Evolutionary conservation across 2,329 filamentous ascomycete genomes (phyloP).

Genomic region (Fusarium setosum): DNA sequence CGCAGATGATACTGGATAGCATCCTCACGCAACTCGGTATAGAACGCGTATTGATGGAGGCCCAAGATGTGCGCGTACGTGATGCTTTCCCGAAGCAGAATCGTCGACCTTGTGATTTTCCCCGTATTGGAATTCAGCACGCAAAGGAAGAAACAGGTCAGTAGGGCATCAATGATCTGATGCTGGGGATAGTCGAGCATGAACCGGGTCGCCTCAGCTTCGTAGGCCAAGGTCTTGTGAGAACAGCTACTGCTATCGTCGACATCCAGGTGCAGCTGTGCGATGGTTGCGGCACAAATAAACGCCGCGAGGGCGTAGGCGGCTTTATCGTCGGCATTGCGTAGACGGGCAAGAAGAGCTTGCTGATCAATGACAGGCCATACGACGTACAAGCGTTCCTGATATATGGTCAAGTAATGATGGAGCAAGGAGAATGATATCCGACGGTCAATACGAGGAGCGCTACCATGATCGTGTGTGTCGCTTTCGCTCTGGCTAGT

Average conservation of each 20-base stretch:
- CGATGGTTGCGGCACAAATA: conserved; percentile 20
- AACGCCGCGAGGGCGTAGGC: conserved; percentile 17
- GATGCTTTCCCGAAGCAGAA: conserved; percentile 17
- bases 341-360: background rate
- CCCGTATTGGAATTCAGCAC: conserved; percentile 18
- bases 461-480: background rate
- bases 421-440: conserved; percentile 9
- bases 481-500: background rate
- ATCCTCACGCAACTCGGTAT: background rate
- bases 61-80: conserved; percentile 22
- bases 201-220: conserved; percentile 15
- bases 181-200: conserved; percentile 19
- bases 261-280: conserved; percentile 12
- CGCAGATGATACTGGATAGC: conserved; percentile 12
- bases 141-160: conserved; percentile 26
- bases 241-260: background rate
- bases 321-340: background rate
- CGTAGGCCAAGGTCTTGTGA: background rate
- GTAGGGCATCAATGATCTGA: conserved; percentile 1
- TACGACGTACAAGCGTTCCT: conserved; percentile 3
- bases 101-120: conserved; percentile 17
- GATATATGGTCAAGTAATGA: conserved; percentile 17
- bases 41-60: conserved; percentile 19
- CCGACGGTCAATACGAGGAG: background rate
- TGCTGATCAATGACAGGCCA: conserved; percentile 15